Evolutionary conservation across 2,329 filamentous ascomycete genomes (phyloP), one percentile per base, ranked within the genome.

Genomic region (Botryotinia narcissicola): DNA sequence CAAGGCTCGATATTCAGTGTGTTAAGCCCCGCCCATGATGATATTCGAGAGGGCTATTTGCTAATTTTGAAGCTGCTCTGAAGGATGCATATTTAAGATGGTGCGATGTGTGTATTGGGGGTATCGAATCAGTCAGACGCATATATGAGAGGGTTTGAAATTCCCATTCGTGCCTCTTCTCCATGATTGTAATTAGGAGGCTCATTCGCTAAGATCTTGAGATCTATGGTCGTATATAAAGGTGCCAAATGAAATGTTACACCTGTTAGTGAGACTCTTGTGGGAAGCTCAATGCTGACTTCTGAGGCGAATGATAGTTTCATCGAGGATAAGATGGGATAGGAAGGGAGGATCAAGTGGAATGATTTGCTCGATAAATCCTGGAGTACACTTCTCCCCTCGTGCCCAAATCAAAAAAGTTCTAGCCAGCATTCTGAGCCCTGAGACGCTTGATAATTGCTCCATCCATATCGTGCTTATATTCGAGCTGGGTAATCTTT

Each of bases 401-500:
- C 37, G 2, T n/a, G 18, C 25, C 3, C 10, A 57, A 44, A 0
- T 37, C 25, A 16, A 68, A 20, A 10, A 20, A 20, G 3, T 18
- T 25, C 12, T 57, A 57, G 12, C 66, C 37, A 57, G 66, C 51
- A 54, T 67, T 72, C 29, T 72, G 60, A 25, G 46, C 59, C 59
- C 75, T 76, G 32, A 78, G 75, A 44, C 77, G 76, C 32, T 73
- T 79, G 71, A 86, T 83, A 22, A 86, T 80, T 42, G 81, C 83
- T 74, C 83, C 85, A 78, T 87, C 85, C 73, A 87, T 84, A 78
- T 89, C 86, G 60, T 84, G 81, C 79, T 90, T 87, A 22, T 85
- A 84, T 79, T 90, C 86, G 51, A 92, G 80, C 20, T 82, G 83
- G 8, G 81, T 73, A 85, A 97, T 84, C 77, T 91, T 83, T 80